Percentiles rank a stretch among this genome's conserved stretches.
Conservation (phyloP, 352 stramenopile species). For the Pythium folliculosum region DNA sequence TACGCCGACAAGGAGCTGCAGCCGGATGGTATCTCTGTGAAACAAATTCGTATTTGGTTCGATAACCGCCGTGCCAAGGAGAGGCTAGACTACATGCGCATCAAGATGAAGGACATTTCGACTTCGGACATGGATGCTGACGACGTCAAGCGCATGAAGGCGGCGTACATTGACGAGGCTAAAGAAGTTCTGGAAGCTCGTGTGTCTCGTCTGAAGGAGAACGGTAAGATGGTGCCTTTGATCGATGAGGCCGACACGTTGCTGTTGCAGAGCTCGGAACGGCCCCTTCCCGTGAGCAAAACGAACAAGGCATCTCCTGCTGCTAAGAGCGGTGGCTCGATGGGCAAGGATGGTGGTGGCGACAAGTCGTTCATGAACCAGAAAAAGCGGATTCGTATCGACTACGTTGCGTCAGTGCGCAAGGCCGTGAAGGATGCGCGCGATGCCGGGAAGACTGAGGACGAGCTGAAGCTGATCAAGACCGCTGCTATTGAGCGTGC, state of each 20-base stretch:
- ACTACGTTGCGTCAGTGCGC: constrained; percentile 83
- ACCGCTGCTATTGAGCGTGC: constrained; percentile 76
- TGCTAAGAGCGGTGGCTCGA: constrained; percentile 28
- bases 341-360: constrained; percentile 4
- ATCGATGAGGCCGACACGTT: constrained; percentile 83
- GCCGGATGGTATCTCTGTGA: constrained; percentile 84
- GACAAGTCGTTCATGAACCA: constrained; percentile 35
- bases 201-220: constrained; percentile 80
- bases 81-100: constrained; percentile 84
- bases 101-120: constrained; percentile 90
- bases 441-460: constrained; percentile 73
- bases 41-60: constrained; percentile 90
- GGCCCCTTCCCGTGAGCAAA: constrained; percentile 40
- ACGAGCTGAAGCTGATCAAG: constrained; percentile 72
- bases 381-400: constrained; percentile 87
- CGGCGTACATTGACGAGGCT: constrained; percentile 85
- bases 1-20: constrained; percentile 85
- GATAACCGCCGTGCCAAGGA: constrained; percentile 87
- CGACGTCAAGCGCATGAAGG: constrained; percentile 87
- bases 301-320: constrained; percentile 36
- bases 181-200: constrained; percentile 86
- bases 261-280: constrained; percentile 55
- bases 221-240: constrained; percentile 64
- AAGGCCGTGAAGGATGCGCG: constrained; percentile 77
- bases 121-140: constrained; percentile 83